Evolutionary conservation across 768 basidiomycete genomes (phyloP).

Genomic region (Kockovaella imperatae): DNA sequence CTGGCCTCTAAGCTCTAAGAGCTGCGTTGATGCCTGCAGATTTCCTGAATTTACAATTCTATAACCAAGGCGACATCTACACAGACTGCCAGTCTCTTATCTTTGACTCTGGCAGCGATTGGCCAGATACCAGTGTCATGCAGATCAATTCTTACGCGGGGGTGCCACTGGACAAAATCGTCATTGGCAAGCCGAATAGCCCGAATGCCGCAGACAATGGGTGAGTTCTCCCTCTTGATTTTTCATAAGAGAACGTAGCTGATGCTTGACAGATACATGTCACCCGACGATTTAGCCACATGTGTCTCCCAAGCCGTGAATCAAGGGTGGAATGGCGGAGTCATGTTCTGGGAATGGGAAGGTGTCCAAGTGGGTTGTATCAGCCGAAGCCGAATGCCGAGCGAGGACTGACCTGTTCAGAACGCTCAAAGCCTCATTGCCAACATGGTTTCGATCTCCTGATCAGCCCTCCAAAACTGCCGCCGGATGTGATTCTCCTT

Average conservation of each 20-base stretch:
- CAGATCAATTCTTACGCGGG: slow-evolving; percentile 55
- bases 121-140: slow-evolving; percentile 59
- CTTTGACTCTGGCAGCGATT: slow-evolving; percentile 54
- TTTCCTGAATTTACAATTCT: slow-evolving; percentile 43
- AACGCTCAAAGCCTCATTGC: too few species aligned
- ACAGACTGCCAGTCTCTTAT: slow-evolving; percentile 48
- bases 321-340: slow-evolving; percentile 55
- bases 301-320: slow-evolving; percentile 58
- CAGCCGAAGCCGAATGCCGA: too few species aligned
- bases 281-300: slow-evolving; percentile 52
- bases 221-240: slow-evolving; percentile 6
- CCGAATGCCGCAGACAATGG: slow-evolving; percentile 52
- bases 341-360: slow-evolving; percentile 45
- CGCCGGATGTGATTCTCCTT: too few species aligned
- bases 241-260: not conserved
- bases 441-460: too few species aligned
- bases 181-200: slow-evolving; percentile 65
- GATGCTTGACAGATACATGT: slow-evolving; percentile 49
- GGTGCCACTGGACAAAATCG: slow-evolving; percentile 57
- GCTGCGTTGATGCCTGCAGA: too few species aligned
- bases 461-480: too few species aligned
- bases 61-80: slow-evolving; percentile 42
- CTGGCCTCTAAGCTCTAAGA: too few species aligned
- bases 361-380: too few species aligned
- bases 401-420: too few species aligned